Base-by-base conservation (phyloP, 208 protist species). In the Vickermania ingenoplastis region DNA sequence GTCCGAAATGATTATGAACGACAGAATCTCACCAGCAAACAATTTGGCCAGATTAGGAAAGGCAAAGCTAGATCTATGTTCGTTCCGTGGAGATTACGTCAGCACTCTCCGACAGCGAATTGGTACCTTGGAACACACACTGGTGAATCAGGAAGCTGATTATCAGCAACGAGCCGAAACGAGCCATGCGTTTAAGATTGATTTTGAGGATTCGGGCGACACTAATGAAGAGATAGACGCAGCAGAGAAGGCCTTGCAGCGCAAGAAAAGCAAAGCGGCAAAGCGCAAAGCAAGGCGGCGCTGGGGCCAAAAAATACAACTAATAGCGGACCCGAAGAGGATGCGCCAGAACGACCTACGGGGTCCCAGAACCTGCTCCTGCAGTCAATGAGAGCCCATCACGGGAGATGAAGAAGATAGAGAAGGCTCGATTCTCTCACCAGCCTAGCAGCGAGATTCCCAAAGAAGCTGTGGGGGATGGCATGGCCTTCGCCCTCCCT, bases 1-100 rank as follows among this genome's bases (percentile, higher is more conserved):
- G 73, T 82, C 7, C 77, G 86, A 22, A 90, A 80, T 26, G 51
- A 63, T 5, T 93, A 93, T 59, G 80, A 93, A 54, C 77, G 65
- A 3, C 59, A 83, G 21, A 72, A 75, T 45, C 65, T 69, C 1
- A 70, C 71, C 52, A 65, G 28, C 17, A 26, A n/a, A 56, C 22
- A 86, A 78, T 59, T 57, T 70, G 27, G 73, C 83, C 57, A 61
- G 73, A n/a, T 69, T 93, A 13, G 59, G 56, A 0, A 27, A 67
- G 11, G 79, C 62, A 0, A 57, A 60, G 0, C 22, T 52, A 26
- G 41, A 49, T 7, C 69, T 93, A 11, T 36, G 41, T 3, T 31
- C 53, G 11, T 83, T 86, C 66, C 78, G 63, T 52, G 86, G 86
- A 2, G 65, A 67, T n/a, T 79, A 83, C 55, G 69, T 84, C 0